These are phyloP conservation scores for Erythrophleum fordii DNA, from an alignment of 306 rosid genomes.

Conservation along the genomic window DNA sequence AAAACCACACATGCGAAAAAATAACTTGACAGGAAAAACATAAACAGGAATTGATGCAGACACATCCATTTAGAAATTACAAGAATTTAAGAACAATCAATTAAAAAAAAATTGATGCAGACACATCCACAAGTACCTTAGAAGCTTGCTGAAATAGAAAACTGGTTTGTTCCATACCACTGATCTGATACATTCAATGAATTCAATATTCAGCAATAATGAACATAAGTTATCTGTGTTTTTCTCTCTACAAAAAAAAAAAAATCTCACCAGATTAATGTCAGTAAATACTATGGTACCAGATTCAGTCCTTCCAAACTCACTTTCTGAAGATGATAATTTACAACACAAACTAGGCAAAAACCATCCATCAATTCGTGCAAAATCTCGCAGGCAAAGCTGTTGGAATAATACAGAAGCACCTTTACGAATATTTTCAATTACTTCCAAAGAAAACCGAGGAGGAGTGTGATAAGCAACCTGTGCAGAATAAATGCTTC, in stretches of 20 bases:
- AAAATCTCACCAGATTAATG: constrained; percentile 84
- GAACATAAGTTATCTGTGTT: background rate
- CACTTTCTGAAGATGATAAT: constrained; percentile 51
- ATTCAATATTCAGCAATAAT: constrained; percentile 23
- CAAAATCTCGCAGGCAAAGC: constrained; percentile 82
- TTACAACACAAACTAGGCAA: constrained; percentile 62
- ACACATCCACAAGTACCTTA: constrained; percentile 59
- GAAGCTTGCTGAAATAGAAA: constrained; percentile 98
- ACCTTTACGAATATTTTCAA: constrained; percentile 79
- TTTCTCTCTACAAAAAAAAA: background rate
- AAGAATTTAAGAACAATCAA: constrained; percentile 1
- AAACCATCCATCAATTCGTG: constrained; percentile 97
- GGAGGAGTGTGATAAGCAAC: constrained; percentile 98
- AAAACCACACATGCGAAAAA: background rate
- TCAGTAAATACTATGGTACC: constrained; percentile 84
- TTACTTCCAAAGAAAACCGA: constrained; percentile 78
- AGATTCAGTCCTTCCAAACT: constrained; percentile 68
- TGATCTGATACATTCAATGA: constrained; percentile 65
- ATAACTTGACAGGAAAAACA: background rate
- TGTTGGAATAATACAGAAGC: constrained; percentile 74
- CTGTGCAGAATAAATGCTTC: constrained; percentile 50
- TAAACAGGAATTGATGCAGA: constrained; percentile 2
- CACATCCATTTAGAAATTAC: background rate
- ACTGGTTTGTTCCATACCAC: constrained; percentile 99
- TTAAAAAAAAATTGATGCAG: constrained; percentile 22